Conservation (phyloP, 2,329 filamentous ascomycete genomes). For the Delphinella strobiligena region DNA sequence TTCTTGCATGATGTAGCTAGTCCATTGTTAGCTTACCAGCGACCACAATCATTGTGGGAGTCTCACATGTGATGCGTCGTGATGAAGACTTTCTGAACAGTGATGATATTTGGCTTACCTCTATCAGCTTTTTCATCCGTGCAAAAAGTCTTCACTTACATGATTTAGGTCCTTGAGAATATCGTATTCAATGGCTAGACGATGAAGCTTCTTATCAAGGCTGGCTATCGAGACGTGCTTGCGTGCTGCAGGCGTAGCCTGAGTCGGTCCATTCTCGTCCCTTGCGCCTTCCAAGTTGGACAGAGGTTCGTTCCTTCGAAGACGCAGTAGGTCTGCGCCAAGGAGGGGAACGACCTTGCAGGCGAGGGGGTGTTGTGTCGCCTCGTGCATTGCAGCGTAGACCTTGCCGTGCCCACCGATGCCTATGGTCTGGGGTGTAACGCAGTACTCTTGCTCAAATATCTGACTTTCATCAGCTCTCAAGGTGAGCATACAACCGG, state of each 20-base stretch:
- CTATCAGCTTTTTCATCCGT: conserved; percentile 2
- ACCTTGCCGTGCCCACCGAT: conserved; percentile 42
- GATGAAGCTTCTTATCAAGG: conserved; percentile 1
- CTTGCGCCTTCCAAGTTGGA: background rate
- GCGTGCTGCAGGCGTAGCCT: background rate
- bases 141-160: conserved; percentile 22
- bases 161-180: conserved; percentile 43
- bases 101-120: conserved; percentile 45
- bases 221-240: background rate
- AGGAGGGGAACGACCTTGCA: conserved; percentile 53
- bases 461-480: conserved; percentile 13
- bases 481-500: background rate
- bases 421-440: conserved; percentile 42
- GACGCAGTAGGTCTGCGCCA: background rate
- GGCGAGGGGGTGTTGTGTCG: conserved; percentile 47
- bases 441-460: conserved; percentile 36
- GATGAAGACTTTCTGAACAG: conserved; percentile 43
- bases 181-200: conserved; percentile 5
- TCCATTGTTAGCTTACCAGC: background rate
- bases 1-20: conserved; percentile 49
- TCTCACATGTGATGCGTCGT: conserved; percentile 39
- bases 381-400: conserved; percentile 40
- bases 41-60: background rate
- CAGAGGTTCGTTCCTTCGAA: background rate
- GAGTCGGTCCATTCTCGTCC: background rate